phyloP scores from a whole-genome alignment of 306 rosid genomes.

The Purshia tridentata region DNA sequence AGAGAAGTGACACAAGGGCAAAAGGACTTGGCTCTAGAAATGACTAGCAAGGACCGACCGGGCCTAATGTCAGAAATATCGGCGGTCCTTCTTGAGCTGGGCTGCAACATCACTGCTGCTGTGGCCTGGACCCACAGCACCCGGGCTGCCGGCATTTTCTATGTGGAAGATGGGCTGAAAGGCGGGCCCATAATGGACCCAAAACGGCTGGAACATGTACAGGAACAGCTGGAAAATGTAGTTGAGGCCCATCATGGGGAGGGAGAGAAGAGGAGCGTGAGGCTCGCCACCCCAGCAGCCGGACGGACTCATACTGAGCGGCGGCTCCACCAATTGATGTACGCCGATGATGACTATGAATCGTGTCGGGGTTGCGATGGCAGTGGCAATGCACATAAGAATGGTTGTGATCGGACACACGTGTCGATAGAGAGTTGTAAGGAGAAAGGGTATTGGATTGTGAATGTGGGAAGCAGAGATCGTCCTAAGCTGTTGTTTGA shows the following conservation, averaged over 20 bases:
- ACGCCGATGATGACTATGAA: conserved; percentile 60
- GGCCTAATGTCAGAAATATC: conserved; percentile 78
- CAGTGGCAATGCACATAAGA: conserved; percentile 42
- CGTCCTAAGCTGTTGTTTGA: conserved; percentile 81
- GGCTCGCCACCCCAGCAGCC: conserved; percentile 36
- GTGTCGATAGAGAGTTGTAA: conserved; percentile 52
- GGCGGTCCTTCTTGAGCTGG: conserved; percentile 57
- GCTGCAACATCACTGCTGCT: conserved; percentile 54
- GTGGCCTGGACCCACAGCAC: conserved; percentile 81
- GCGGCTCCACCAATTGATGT: conserved; percentile 91
- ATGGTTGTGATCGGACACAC: conserved; percentile 67
- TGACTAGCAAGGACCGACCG: conserved; percentile 65
- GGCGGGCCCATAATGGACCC: conserved; percentile 62
- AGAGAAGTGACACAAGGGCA: conserved; percentile 29
- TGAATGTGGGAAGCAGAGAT: conserved; percentile 61
- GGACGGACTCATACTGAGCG: conserved; percentile 67
- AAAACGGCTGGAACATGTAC: conserved; percentile 45
- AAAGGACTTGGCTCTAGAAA: conserved; percentile 59
- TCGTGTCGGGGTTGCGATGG: conserved; percentile 47
- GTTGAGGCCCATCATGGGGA: conserved; percentile 55
- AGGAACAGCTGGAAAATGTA: conserved; percentile 58
- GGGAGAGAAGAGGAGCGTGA: conserved; percentile 53
- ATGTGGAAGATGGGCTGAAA: conserved; percentile 53
- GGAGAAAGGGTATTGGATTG: conserved; percentile 72
- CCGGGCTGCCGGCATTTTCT: conserved; percentile 56